These are phyloP conservation scores for Nannizziopsis arthrosporioides DNA, from an alignment of 2,329 filamentous ascomycete species.

Conservation along the genomic window DNA sequence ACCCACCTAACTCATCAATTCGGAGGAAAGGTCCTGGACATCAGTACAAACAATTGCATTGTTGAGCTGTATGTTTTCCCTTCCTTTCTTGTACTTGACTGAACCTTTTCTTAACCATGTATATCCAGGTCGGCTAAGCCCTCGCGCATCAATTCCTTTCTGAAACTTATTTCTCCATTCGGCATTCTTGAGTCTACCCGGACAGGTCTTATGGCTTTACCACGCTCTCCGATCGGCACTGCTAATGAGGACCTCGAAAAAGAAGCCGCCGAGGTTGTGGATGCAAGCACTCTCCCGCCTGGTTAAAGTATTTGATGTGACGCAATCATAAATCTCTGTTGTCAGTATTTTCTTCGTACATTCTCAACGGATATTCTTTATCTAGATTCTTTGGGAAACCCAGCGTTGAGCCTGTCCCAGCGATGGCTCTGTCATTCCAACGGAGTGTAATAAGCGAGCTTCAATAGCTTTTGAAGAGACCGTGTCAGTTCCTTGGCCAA, in stretches of 20 bases:
- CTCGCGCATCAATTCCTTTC: conserved; percentile 86
- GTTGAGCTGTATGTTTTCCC: conserved; percentile 68
- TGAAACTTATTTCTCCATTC: conserved; percentile 89
- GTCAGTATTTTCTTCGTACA: neutral
- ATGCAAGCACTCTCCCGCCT: conserved; percentile 84
- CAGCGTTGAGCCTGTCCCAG: too few relatives aligned
- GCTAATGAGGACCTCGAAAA: conserved; percentile 63
- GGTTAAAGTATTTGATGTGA: conserved; percentile 44
- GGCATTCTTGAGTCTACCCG: conserved; percentile 92
- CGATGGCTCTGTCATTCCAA: too few relatives aligned
- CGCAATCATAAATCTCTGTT: neutral
- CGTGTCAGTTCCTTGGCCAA: too few relatives aligned
- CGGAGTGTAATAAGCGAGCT: too few relatives aligned
- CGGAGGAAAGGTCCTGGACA: conserved; percentile 92
- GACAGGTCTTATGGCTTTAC: conserved; percentile 92
- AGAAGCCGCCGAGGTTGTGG: conserved; percentile 89
- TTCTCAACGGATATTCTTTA: neutral
- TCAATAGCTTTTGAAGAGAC: too few relatives aligned
- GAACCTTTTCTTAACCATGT: neutral
- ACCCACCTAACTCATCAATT: conserved; percentile 97
- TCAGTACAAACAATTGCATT: conserved; percentile 97
- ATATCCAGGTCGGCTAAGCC: conserved; percentile 70
- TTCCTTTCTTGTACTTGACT: neutral
- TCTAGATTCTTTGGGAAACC: too few relatives aligned
- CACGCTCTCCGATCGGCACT: conserved; percentile 75